Base-by-base conservation (phyloP, 2,329 filamentous ascomycete genomes). In the Ophiosphaerella narmari region DNA sequence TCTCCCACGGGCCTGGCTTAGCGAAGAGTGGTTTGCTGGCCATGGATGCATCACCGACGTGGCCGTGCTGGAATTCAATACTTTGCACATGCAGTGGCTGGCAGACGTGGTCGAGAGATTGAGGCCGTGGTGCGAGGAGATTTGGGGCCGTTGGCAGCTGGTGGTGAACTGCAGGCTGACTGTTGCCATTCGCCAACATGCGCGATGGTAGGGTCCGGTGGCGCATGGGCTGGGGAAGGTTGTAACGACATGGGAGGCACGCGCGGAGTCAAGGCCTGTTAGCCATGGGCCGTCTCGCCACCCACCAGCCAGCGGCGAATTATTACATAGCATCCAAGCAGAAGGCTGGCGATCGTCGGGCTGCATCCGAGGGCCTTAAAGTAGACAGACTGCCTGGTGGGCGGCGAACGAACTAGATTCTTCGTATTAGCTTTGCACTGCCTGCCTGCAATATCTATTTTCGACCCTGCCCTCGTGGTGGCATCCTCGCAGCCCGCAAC, bases 31-130 rank as follows among this genome's bases (percentile, higher is more conserved):
- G 33, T 14, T n/a, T 14, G 13, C 13, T 35, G 33, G 33, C 33
- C 26, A 14, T 54, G 50, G 52, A 55, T 60, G 58, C 64, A 58
- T 50, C 52, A 54, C 61, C 62, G 63, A 69, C 66, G 65, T 68
- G 67, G 61, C 66, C 51, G 52, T 54, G 56, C 57, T 39, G 52
- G 26, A 37, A 50, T 53, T 58, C 57, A 54, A 62, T 59, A 65
- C 51, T 52, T 52, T 29, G 31, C 38, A 51, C 51, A 59, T 55
- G 26, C 26, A 8, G 26, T 11, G 53, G 55, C 56, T 53, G 46
- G 39, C 52, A 53, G 44, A n/a, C 33, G 39, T 55, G 55, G 61
- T 53, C 55, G 55, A 59, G 55, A 63, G 47, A 57, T 63, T 59
- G 60, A 54, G 7, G 21, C 33, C 36, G 7, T 34, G 32, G 23